phyloP scores from a whole-genome alignment of 495 filamentous ascomycete species.

The Zalerion maritima region DNA sequence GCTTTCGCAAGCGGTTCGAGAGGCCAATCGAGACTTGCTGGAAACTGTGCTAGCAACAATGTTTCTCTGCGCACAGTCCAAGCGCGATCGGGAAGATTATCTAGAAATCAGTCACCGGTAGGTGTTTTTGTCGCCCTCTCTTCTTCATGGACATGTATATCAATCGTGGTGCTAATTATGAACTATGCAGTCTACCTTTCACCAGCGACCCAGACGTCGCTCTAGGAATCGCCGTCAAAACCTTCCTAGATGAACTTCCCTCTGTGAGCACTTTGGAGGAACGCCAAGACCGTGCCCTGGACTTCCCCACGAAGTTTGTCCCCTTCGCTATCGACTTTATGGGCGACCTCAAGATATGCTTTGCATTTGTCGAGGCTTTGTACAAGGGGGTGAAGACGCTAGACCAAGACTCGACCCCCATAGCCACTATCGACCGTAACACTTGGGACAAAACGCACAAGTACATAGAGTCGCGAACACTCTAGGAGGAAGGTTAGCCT shows the following conservation, averaged over 20 bases:
- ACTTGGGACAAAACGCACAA: conserved; percentile 50
- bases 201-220: conserved; percentile 68
- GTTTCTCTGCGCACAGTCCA: conserved; percentile 62
- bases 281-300: conserved; percentile 40
- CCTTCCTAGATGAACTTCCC: conserved; percentile 72
- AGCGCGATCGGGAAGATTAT: conserved; percentile 56
- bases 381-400: conserved; percentile 52
- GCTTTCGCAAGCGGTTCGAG: conserved; percentile 62
- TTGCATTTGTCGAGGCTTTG: conserved; percentile 71
- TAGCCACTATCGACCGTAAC: conserved; percentile 40
- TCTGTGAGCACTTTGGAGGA: conserved; percentile 45
- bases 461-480: conserved; percentile 31
- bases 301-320: conserved; percentile 50
- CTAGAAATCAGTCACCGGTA: conserved; percentile 59
- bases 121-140: conserved; percentile 13
- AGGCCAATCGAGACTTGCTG: conserved; percentile 61
- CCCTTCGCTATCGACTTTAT: conserved; percentile 60
- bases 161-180: neutral
- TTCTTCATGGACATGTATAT: conserved; percentile 2
- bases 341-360: conserved; percentile 65
- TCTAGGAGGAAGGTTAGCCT: too few species aligned
- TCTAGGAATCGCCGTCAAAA: conserved; percentile 80
- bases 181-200: conserved; percentile 63
- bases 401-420: conserved; percentile 37
- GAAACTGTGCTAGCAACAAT: conserved; percentile 69